A percentile compares a stretch with the other conserved stretches of the same genome.
Conservation (phyloP, 129 eudicot species). For the Saposhnikovia divaricata region DNA sequence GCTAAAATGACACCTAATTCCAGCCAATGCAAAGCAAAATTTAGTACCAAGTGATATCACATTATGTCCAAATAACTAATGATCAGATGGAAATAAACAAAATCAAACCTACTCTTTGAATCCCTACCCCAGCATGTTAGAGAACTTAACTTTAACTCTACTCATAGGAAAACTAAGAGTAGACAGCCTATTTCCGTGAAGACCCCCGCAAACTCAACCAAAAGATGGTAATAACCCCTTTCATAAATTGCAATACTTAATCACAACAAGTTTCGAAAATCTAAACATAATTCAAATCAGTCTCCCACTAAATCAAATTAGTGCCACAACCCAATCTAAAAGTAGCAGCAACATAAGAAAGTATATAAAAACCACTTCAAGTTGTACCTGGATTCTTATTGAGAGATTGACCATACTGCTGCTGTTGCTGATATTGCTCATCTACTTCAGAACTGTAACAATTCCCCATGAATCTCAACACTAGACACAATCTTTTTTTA, state of each 20-base stretch:
- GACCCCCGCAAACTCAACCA: neutral
- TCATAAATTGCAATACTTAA: neutral
- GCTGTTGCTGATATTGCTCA: constrained; percentile 11
- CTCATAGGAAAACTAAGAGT: too few relatives aligned
- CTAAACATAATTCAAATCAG: neutral
- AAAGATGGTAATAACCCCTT: neutral
- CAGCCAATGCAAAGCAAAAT: neutral
- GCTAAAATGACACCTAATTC: neutral
- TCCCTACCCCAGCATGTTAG: neutral
- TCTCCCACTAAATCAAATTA: neutral
- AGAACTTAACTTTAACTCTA: too few relatives aligned
- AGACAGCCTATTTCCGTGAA: neutral
- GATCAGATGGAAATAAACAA: neutral
- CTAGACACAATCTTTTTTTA: neutral
- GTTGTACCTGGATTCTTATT: neutral
- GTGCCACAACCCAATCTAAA: neutral
- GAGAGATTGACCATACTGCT: neutral
- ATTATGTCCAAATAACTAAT: neutral
- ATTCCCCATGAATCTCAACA: constrained; percentile 8
- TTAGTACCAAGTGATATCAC: neutral
- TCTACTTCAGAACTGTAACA: constrained; percentile 9
- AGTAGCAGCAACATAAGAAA: neutral
- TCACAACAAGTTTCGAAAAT: neutral
- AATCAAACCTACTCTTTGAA: neutral
- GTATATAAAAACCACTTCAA: neutral